These are phyloP conservation scores for Daldinia bambusicola DNA, from an alignment of 495 filamentous ascomycete species.

Conservation along the genomic window DNA sequence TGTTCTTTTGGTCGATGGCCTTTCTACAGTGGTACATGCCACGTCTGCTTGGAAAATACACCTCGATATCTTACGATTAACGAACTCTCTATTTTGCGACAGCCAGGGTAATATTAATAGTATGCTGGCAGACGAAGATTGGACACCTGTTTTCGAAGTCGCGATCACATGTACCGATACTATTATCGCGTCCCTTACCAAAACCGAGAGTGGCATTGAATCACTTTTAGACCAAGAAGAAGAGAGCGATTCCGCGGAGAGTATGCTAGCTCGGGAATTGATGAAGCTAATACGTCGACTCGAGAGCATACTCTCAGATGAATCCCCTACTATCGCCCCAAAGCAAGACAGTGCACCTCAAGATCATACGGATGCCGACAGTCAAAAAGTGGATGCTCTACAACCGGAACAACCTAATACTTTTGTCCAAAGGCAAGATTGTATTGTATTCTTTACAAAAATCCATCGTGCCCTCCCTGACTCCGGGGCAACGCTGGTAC, in stretches of 20 bases:
- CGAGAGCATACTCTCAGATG: slow-evolving; percentile 53
- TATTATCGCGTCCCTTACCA: slow-evolving; percentile 47
- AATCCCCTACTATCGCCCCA: slow-evolving; percentile 52
- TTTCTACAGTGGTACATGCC: slow-evolving; percentile 67
- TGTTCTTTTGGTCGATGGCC: slow-evolving; percentile 65
- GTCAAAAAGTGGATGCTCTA: slow-evolving; percentile 21
- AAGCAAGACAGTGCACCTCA: slow-evolving; percentile 53
- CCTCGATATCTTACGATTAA: slow-evolving; percentile 65
- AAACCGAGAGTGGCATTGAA: slow-evolving; percentile 48
- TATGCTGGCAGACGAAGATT: slow-evolving; percentile 63
- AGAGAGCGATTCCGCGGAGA: slow-evolving; percentile 47
- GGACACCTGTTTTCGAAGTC: slow-evolving; percentile 61
- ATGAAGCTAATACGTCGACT: slow-evolving; percentile 53
- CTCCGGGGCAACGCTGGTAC: slow-evolving; percentile 65
- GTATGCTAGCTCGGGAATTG: slow-evolving; percentile 52
- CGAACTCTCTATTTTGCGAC: slow-evolving; percentile 61
- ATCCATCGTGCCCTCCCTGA: slow-evolving; percentile 67
- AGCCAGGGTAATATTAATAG: slow-evolving; percentile 54
- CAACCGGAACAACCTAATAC: slow-evolving; percentile 48
- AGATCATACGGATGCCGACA: slow-evolving; percentile 11
- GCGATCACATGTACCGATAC: slow-evolving; percentile 55
- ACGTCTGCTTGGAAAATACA: slow-evolving; percentile 60
- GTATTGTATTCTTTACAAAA: slow-evolving; percentile 75
- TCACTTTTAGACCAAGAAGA: slow-evolving; percentile 22
- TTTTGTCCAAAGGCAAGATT: slow-evolving; percentile 67